Percentiles rank a stretch among this genome's conserved stretches.
These are phyloP conservation scores for Sporothrix schenckii DNA, from an alignment of 2,329 filamentous ascomycete species.

Conservation along the genomic window DNA sequence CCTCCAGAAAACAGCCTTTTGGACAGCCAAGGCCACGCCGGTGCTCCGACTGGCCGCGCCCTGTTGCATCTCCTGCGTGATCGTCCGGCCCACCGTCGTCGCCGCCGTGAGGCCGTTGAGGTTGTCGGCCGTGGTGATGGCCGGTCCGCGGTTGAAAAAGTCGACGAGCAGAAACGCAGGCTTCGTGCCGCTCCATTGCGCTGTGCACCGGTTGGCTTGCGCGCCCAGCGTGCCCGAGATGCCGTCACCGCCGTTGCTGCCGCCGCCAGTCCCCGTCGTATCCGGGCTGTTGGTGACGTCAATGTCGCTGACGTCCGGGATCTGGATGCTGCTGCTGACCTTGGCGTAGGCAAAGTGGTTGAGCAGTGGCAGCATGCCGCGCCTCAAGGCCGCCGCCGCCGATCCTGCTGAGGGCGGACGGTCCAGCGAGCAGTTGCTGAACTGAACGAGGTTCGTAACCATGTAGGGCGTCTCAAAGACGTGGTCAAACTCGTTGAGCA, in stretches of 20 bases:
- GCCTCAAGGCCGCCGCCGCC: conserved; percentile 54
- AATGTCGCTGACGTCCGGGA: conserved; percentile 64
- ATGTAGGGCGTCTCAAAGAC: conserved; percentile 76
- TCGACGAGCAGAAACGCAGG: conserved; percentile 80
- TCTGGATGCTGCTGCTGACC: conserved; percentile 57
- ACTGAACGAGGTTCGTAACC: conserved; percentile 62
- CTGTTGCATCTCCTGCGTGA: conserved; percentile 21
- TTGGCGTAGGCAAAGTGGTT: conserved; percentile 77
- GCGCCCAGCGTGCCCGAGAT: conserved; percentile 57
- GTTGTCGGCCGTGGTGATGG: conserved; percentile 68
- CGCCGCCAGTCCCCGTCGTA: conserved; percentile 44
- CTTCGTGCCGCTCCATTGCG: conserved; percentile 61
- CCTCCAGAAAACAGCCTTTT: neutral
- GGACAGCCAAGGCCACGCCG: neutral
- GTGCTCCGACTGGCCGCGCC: neutral
- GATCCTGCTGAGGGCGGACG: conserved; percentile 60
- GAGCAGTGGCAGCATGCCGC: conserved; percentile 68
- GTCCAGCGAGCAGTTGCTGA: conserved; percentile 68
- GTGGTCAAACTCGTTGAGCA: conserved; percentile 65
- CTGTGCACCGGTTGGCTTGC: conserved; percentile 58
- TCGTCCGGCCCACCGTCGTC: conserved; percentile 39
- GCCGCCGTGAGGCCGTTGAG: conserved; percentile 58
- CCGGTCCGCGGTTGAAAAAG: conserved; percentile 73
- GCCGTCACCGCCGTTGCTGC: neutral
- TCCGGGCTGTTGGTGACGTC: conserved; percentile 66